phyloP scores from a whole-genome alignment of 495 filamentous ascomycete species.

The Bryoglossum gracile region DNA sequence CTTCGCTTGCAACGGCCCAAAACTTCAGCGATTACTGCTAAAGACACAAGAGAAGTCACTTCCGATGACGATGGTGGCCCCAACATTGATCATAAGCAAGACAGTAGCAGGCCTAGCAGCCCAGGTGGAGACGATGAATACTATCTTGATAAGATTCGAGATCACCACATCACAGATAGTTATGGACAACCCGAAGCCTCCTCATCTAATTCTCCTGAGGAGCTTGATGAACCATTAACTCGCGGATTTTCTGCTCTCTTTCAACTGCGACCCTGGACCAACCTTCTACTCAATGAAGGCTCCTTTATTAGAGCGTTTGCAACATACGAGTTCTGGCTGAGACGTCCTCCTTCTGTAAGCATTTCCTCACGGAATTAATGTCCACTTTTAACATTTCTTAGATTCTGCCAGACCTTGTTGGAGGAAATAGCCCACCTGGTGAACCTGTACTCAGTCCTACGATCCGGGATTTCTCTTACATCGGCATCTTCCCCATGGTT shows the following conservation, averaged over 20 bases:
- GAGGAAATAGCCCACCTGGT: not conserved
- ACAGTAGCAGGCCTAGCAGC: too few species aligned
- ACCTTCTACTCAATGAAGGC: conserved; percentile 23
- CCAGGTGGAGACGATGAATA: too few species aligned
- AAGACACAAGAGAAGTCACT: not conserved
- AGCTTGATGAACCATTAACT: too few species aligned
- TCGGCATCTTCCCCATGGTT: conserved; percentile 39
- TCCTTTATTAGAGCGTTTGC: conserved; percentile 24
- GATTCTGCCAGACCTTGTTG: conserved; percentile 21
- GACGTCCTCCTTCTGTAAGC: conserved; percentile 22
- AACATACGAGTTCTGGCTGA: conserved; percentile 22
- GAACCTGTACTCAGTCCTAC: conserved; percentile 23
- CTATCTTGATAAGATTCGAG: too few species aligned
- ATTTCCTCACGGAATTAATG: not conserved
- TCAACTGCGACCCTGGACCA: conserved; percentile 20
- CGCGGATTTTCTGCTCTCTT: conserved; percentile 10
- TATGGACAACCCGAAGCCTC: too few species aligned
- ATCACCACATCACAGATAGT: too few species aligned
- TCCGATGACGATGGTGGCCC: too few species aligned
- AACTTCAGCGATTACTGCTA: not conserved
- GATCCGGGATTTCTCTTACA: conserved; percentile 37
- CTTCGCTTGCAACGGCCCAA: conserved; percentile 26
- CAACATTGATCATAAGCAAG: too few species aligned
- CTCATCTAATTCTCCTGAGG: not conserved
- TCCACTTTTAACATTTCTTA: conserved; percentile 2